phyloP scores from a whole-genome alignment of 208 protist species.

The Trypanosoma vivax region DNA sequence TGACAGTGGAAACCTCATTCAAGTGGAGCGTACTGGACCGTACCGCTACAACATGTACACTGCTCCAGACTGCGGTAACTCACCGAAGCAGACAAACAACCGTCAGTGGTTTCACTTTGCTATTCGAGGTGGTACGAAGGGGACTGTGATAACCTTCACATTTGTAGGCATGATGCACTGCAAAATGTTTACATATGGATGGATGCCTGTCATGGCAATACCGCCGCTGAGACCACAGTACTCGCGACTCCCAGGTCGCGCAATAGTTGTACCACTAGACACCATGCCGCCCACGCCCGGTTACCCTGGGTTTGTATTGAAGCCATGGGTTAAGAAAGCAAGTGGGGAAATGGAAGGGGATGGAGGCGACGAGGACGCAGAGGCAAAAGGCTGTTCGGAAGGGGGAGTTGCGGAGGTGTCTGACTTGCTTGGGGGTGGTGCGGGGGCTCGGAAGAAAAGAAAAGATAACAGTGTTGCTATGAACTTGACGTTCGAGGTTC shows the following conservation, averaged over 20 bases:
- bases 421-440: constrained; percentile 16
- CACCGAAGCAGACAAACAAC: constrained; percentile 76
- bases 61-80: constrained; percentile 80
- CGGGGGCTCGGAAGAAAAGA: constrained; percentile 24
- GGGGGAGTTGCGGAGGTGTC: constrained; percentile 9
- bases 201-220: constrained; percentile 74
- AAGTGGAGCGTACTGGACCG: constrained; percentile 68
- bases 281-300: constrained; percentile 73
- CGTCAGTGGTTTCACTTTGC: constrained; percentile 92
- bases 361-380: constrained; percentile 8
- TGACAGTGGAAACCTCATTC: constrained; percentile 88
- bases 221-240: constrained; percentile 53
- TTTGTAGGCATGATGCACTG: constrained; percentile 83
- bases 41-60: constrained; percentile 75
- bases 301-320: constrained; percentile 63
- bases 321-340: constrained; percentile 17
- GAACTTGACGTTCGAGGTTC: constrained; percentile 77
- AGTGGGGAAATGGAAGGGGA: constrained; percentile 15
- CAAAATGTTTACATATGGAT: constrained; percentile 81
- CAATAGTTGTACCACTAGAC: constrained; percentile 45
- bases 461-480: constrained; percentile 67
- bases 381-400: constrained; percentile 13
- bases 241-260: constrained; percentile 53
- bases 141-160: constrained; percentile 43
- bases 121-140: constrained; percentile 63